A percentile compares a stretch with the other conserved stretches of the same genome.
Conservation (phyloP, 1,284 basidiomycete genomes). For the Phaffia rhodozyma region DNA sequence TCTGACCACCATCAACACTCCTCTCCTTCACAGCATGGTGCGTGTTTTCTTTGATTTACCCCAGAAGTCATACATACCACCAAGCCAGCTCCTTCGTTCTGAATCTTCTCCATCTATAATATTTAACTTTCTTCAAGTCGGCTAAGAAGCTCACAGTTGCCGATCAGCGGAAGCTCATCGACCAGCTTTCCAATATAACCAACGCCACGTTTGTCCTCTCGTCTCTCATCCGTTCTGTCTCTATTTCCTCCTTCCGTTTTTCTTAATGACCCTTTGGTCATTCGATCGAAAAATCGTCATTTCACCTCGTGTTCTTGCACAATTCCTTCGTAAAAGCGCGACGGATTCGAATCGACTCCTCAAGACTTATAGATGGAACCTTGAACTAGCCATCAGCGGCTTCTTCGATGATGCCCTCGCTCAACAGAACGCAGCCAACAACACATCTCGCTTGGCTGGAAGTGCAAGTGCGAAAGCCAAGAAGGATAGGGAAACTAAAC, state of each 20-base stretch:
- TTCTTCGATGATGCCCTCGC: conserved; percentile 29
- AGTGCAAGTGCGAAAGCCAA: neutral
- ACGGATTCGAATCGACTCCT: conserved; percentile 23
- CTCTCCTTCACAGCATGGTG: too few species aligned
- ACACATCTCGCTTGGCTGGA: neutral
- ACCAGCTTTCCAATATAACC: conserved; percentile 15
- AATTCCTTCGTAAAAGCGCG: neutral
- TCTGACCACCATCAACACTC: too few species aligned
- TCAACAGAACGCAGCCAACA: conserved; percentile 21
- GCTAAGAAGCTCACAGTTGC: conserved; percentile 7
- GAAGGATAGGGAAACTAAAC: conserved; percentile 30
- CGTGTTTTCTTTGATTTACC: too few species aligned
- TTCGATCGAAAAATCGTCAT: neutral
- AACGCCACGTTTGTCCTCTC: conserved; percentile 7
- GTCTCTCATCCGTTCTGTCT: neutral
- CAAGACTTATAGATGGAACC: conserved; percentile 32
- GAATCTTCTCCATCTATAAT: too few species aligned
- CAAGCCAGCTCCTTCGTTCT: too few species aligned
- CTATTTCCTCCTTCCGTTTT: neutral
- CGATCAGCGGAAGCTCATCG: conserved; percentile 8
- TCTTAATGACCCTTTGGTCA: neutral
- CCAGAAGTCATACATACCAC: too few species aligned
- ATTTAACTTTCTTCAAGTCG: neutral
- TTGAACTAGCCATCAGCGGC: conserved; percentile 32
- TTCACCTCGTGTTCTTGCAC: neutral